Percentiles rank a stretch among this genome's conserved stretches.
phyloP scores from a whole-genome alignment of 2,329 filamentous ascomycete species.

The Boeremia exigua region DNA sequence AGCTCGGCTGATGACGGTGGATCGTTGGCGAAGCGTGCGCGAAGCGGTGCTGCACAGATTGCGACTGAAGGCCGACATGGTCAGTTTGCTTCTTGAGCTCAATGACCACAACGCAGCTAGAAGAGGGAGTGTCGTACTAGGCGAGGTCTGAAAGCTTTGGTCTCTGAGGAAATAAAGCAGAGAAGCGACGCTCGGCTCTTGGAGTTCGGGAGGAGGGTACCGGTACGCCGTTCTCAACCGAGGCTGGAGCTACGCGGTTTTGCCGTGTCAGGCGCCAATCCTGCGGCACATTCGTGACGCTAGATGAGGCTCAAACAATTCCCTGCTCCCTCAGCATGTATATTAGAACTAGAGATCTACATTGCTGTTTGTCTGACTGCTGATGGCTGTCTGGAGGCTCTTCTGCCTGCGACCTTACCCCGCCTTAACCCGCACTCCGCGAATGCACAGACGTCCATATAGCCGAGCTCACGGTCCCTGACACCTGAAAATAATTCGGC shows the following conservation, averaged over 20 bases:
- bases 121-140: conserved; percentile 44
- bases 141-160: conserved; percentile 29
- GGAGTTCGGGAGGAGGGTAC: conserved; percentile 30
- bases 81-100: conserved; percentile 46
- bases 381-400: no score
- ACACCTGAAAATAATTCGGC: neutral
- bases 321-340: neutral
- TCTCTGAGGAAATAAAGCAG: conserved; percentile 31
- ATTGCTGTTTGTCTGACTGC: no score
- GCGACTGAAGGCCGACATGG: conserved; percentile 52
- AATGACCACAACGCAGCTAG: conserved; percentile 42
- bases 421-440: conserved; percentile 18
- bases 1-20: conserved; percentile 42
- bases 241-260: conserved; percentile 28
- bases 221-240: conserved; percentile 39
- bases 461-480: conserved; percentile 11
- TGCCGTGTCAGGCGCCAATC: conserved; percentile 17
- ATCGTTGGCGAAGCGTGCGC: conserved; percentile 46
- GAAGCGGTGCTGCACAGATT: conserved; percentile 49
- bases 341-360: no score
- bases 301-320: conserved; percentile 13
- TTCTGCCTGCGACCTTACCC: conserved; percentile 5
- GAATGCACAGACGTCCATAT: conserved; percentile 9
- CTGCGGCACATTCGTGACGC: conserved; percentile 2
- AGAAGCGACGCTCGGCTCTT: conserved; percentile 32